Evolutionary conservation across 306 rosid species (phyloP).

Genomic region (Morella rubra): DNA sequence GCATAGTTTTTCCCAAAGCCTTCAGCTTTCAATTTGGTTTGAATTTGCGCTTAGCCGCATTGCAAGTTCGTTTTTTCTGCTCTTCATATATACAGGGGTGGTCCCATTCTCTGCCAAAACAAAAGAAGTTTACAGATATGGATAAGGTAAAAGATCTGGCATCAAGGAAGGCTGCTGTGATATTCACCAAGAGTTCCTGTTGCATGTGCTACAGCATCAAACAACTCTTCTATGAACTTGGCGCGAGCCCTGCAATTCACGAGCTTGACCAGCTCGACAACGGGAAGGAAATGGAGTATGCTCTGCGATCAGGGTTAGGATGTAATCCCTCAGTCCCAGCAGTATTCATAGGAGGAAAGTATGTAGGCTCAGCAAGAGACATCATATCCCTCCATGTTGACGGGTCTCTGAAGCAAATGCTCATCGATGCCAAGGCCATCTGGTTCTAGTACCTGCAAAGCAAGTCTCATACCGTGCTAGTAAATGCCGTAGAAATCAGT

Average conservation of each 20-base stretch:
- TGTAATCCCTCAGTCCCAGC: constrained; percentile 95
- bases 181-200: constrained; percentile 93
- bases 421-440: constrained; percentile 88
- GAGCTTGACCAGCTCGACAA: constrained; percentile 72
- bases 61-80: constrained; percentile 8
- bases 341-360: constrained; percentile 87
- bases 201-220: constrained; percentile 93
- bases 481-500: constrained; percentile 27
- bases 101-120: neutral
- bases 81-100: neutral
- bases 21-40: neutral
- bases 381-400: constrained; percentile 90
- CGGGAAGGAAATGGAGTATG: constrained; percentile 90
- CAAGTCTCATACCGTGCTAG: constrained; percentile 24
- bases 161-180: constrained; percentile 91
- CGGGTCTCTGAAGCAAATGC: constrained; percentile 89
- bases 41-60: neutral
- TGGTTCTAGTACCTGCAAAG: constrained; percentile 61
- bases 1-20: constrained; percentile 10
- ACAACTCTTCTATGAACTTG: constrained; percentile 85
- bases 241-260: constrained; percentile 92
- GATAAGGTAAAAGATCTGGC: constrained; percentile 83
- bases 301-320: constrained; percentile 62
- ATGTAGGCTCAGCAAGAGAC: constrained; percentile 86
- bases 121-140: constrained; percentile 35